phyloP scores from a whole-genome alignment of 2,329 filamentous ascomycete genomes.

The Moelleriella libera region DNA sequence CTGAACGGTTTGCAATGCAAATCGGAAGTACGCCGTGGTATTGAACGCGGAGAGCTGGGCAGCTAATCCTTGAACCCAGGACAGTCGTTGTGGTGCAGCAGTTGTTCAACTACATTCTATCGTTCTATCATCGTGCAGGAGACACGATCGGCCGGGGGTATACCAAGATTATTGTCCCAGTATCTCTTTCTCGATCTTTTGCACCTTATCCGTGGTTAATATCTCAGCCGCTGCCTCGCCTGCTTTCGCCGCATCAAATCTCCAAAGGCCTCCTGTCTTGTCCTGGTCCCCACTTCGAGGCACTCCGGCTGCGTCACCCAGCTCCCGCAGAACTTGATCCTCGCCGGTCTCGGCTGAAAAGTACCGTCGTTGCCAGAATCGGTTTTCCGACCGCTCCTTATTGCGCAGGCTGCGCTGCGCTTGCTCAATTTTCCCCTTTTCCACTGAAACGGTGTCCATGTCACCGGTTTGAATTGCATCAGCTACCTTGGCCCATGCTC shows the following conservation, averaged over 20 bases:
- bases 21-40: too few relatives aligned
- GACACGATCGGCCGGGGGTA: too few relatives aligned
- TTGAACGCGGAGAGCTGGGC: too few relatives aligned
- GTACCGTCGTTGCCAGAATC: conserved; percentile 71
- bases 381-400: conserved; percentile 60
- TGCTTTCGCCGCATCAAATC: conserved; percentile 37
- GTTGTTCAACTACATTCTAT: too few relatives aligned
- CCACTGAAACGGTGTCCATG: conserved; percentile 62
- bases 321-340: conserved; percentile 28
- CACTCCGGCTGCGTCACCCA: conserved; percentile 33
- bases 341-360: conserved; percentile 43
- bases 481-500: conserved; percentile 79
- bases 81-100: too few relatives aligned
- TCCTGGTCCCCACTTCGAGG: conserved; percentile 38
- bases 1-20: too few relatives aligned
- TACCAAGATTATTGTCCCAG: conserved; percentile 18
- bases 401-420: conserved; percentile 63
- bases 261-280: conserved; percentile 47
- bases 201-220: conserved; percentile 23
- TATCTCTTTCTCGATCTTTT: conserved; percentile 29
- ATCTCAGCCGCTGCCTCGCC: conserved; percentile 20
- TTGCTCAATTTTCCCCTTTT: conserved; percentile 85
- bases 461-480: conserved; percentile 68
- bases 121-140: too few relatives aligned
- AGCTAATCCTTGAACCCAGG: too few relatives aligned